Conservation (phyloP, 305 asterid species). For the Fraxinus angustifolia region DNA sequence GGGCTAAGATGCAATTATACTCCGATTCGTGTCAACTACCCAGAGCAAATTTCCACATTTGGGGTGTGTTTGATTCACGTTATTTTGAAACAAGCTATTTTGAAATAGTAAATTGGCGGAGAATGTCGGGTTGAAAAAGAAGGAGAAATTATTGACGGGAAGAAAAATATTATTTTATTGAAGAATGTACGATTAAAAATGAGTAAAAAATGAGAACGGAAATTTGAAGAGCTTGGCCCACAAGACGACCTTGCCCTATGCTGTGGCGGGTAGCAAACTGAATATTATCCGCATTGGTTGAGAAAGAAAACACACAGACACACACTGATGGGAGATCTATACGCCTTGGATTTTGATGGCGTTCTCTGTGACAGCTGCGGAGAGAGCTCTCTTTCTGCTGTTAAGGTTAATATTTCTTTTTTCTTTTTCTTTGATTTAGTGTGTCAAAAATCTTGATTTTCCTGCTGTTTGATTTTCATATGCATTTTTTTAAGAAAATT, state of each 20-base stretch:
- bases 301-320: background rate
- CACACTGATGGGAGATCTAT: slow-evolving; percentile 64
- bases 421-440: background rate
- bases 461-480: background rate
- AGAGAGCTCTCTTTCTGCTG: slow-evolving; percentile 91
- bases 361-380: slow-evolving; percentile 97
- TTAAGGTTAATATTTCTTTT: slow-evolving; percentile 25
- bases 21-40: no score
- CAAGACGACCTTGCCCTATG: background rate
- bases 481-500: slow-evolving; percentile 28
- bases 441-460: background rate
- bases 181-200: no score
- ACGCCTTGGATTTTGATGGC: slow-evolving; percentile 93
- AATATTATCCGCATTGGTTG: slow-evolving; percentile 24
- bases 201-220: no score
- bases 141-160: no score
- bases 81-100: no score
- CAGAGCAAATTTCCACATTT: no score
- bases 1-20: background rate
- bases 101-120: no score
- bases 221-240: background rate
- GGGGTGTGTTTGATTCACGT: no score
- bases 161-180: no score
- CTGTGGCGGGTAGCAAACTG: slow-evolving; percentile 42
- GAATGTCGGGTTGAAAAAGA: no score